Evolutionary conservation across 805 yeast species (phyloP).

Genomic region (Hanseniaspora mollemarum): DNA sequence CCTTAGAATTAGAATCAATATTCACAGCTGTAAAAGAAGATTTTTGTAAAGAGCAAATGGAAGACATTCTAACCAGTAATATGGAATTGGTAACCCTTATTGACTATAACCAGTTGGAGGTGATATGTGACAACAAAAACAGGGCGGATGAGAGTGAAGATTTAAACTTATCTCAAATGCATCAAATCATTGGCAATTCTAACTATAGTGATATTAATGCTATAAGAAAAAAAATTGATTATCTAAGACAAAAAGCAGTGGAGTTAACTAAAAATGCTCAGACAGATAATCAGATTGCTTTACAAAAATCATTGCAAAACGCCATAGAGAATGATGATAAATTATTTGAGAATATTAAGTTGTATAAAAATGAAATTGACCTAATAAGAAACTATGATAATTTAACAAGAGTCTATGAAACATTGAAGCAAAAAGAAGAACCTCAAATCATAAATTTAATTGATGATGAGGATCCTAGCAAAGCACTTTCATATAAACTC

Average conservation of each 20-base stretch:
- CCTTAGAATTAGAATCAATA: conserved; percentile 74
- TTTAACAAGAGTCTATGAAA: conserved; percentile 32
- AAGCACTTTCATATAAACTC: conserved; percentile 17
- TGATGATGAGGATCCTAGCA: conserved; percentile 51
- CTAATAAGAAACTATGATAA: conserved; percentile 37
- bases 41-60: conserved; percentile 60
- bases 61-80: conserved; percentile 62
- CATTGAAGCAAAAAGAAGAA: conserved; percentile 14
- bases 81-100: conserved; percentile 68
- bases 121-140: conserved; percentile 38
- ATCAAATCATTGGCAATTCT: conserved; percentile 23
- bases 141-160: conserved; percentile 25
- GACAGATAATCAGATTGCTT: conserved; percentile 46
- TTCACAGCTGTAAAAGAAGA: conserved; percentile 86
- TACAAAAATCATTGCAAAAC: conserved; percentile 49
- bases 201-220: conserved; percentile 23
- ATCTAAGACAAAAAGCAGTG: conserved; percentile 29
- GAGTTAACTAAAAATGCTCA: conserved; percentile 30
- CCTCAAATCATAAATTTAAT: conserved; percentile 37
- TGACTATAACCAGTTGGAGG: conserved; percentile 70
- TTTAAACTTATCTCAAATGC: conserved; percentile 27
- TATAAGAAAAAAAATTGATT: conserved; percentile 31
- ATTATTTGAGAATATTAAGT: conserved; percentile 39
- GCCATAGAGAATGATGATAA: conserved; percentile 51
- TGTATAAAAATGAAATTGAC: conserved; percentile 34